Evolutionary conservation across 805 yeast species (phyloP), one percentile per base, ranked within the genome.

Genomic region (Metschnikowia anglica): DNA sequence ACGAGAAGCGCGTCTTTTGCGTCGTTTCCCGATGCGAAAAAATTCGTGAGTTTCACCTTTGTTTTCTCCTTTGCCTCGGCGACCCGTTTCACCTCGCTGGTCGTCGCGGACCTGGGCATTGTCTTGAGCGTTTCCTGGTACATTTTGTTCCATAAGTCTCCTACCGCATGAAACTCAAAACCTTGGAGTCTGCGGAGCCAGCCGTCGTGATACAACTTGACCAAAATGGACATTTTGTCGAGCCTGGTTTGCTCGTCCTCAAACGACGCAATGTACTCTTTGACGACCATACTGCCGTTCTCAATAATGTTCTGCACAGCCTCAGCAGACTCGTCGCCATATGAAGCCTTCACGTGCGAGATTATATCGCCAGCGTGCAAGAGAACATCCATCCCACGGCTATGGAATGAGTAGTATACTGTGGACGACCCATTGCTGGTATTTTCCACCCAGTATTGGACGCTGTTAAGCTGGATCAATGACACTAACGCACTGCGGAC

Each of bases 291-390:
- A 53, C 81, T 81, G 0, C 96, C 97, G 41, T 79, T 66, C 4
- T 79, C 73, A n/a, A 87, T 59, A 33, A 88, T 65, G 54, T 84
- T 85, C 54, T 83, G 88, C 10, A 86, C 68, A 17, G 86, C 75
- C 39, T 79, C 80, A 2, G 85, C 81, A n/a, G 58, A 53, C 11
- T 65, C 65, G 17, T 65, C 66, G 12, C 78, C 73, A 46, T 73
- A 76, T 5, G 52, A 46, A n/a, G 63, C 59, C 43, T 76, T 72
- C 35, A 84, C 71, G 46, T 70, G 71, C 37, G 74, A 61, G 24
- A 88, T 70, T 46, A 89, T 80, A 41, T 85, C 86, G 32, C 96
- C 97, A 6, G 89, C 71, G 62, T 89, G 87, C 13, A 89, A 61
- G 40, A 88, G 67, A 42, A 76, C 62, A 49, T 80, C 70, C 15